A percentile compares a stretch with the other conserved stretches of the same genome.
Evolutionary conservation across 2,329 filamentous ascomycete genomes (phyloP).

Genomic region (Arthrobotrys pseudoclavata): DNA sequence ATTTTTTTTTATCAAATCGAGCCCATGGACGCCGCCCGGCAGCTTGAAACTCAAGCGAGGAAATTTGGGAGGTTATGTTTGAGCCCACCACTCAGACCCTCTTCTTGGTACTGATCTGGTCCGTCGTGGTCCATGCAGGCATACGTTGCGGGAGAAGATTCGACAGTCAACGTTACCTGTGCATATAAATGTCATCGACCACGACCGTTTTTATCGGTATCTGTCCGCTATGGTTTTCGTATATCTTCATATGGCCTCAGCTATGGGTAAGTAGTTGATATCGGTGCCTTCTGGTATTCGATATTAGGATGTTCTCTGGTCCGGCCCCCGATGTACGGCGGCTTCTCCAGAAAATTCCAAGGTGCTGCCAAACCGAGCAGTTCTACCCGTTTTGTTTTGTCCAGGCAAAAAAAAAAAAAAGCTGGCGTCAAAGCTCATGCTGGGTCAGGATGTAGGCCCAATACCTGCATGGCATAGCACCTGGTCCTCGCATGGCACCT

Average conservation of each 20-base stretch:
- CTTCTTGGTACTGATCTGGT: neutral
- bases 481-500: conserved; percentile 51
- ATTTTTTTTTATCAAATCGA: conserved; percentile 14
- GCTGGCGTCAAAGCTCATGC: conserved; percentile 21
- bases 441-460: conserved; percentile 4
- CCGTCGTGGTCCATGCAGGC: conserved; percentile 37
- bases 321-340: neutral
- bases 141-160: conserved; percentile 57
- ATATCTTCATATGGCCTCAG: neutral
- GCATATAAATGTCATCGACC: conserved; percentile 10
- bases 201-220: neutral
- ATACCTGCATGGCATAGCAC: conserved; percentile 35
- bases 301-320: conserved; percentile 2
- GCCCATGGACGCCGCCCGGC: conserved; percentile 20
- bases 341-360: conserved; percentile 37
- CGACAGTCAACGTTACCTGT: conserved; percentile 12
- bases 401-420: conserved; percentile 21
- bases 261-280: too few species aligned
- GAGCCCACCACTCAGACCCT: conserved; percentile 25
- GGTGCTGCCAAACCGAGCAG: conserved; percentile 43
- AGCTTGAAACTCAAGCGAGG: conserved; percentile 55
- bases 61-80: conserved; percentile 27
- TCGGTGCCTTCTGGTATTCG: neutral
- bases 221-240: neutral
- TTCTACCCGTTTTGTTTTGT: conserved; percentile 32